These are phyloP conservation scores for Ophiocordyceps robertsii DNA, from an alignment of 2,329 filamentous ascomycete genomes.

Conservation along the genomic window DNA sequence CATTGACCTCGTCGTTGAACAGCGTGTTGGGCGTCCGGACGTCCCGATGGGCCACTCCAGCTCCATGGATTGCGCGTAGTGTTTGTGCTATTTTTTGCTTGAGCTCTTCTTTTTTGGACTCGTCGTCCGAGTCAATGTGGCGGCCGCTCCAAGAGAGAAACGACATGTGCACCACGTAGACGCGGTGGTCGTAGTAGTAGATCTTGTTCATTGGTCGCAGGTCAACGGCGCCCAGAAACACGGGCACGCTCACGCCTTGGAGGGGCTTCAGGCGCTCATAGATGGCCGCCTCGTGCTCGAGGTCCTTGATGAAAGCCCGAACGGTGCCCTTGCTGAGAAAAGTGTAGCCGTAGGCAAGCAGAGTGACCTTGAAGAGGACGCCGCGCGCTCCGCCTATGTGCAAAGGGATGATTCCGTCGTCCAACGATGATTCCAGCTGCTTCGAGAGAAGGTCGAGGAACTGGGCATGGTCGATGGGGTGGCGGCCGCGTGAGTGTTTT, in stretches of 20 bases:
- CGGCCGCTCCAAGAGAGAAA: conserved; percentile 22
- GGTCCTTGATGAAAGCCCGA: too few relatives aligned
- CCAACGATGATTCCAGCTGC: conserved; percentile 16
- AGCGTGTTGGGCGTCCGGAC: conserved; percentile 13
- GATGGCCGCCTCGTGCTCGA: too few relatives aligned
- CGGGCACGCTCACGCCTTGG: conserved; percentile 21
- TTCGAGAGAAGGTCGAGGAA: conserved; percentile 17
- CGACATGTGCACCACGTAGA: conserved; percentile 18
- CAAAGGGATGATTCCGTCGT: conserved; percentile 15
- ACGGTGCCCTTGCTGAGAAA: conserved; percentile 24
- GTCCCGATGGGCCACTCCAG: conserved; percentile 15
- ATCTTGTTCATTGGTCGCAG: conserved; percentile 15
- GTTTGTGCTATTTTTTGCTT: conserved; percentile 3
- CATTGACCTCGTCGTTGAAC: conserved; percentile 9
- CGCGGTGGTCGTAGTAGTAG: conserved; percentile 8
- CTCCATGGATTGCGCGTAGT: conserved; percentile 10
- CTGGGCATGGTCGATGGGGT: conserved; percentile 14
- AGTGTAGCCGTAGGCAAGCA: conserved; percentile 27
- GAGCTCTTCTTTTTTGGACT: background rate
- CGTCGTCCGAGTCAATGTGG: background rate
- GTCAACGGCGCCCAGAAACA: conserved; percentile 24
- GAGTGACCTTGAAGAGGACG: conserved; percentile 25
- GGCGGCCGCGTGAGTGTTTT: background rate
- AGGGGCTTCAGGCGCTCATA: conserved; percentile 16
- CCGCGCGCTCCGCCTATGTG: conserved; percentile 18